Evolutionary conservation across 352 stramenopile species (phyloP), one percentile per base, ranked within the genome.

Genomic region (Pseudoperonospora humuli): DNA sequence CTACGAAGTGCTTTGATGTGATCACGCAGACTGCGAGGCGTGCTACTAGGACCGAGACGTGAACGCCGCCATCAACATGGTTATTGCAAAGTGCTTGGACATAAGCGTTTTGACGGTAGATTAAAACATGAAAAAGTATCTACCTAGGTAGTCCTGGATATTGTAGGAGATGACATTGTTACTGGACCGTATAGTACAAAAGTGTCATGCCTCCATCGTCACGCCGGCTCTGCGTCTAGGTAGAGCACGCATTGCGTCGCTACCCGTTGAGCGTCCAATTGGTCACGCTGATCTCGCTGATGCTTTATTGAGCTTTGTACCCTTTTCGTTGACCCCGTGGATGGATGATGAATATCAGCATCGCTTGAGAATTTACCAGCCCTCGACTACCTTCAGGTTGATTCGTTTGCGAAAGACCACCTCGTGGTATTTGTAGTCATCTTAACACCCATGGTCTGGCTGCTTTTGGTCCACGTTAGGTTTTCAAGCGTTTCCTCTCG

Each of bases 351-450:
- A 74, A 45, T 72, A 64, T 37, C 50, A 69, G 37, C 52, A 67
- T 25, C 84, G 80, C 61, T 40, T 74, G 34, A 61, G 61, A 45
- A 26, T 7, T 4, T 71, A 70, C 35, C 37, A 78, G 11, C 64
- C 69, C 24, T 84, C 72, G 66, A 33, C 74, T n/a, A 54, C 67
- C 39, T 60, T 73, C 17, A 13, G 40, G 9, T 42, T 17, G 65
- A 89, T 57, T 84, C 76, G 42, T 85, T 87, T 45, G 45, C 84
- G 0, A 66, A 86, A 15, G 72, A 92, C 54, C 74, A 89, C 45
- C 45, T 61, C 5, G 58, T 89, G 8, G 75, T 86, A 15, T 76
- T 84, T 47, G 36, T 75, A 25, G 59, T 54, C 25, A 84, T 92
- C 42, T 76, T 63, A 23, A 55, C 81, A 24, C 75, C 72, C 7